A percentile compares a stretch with the other conserved stretches of the same genome.
These are phyloP conservation scores for Geum urbanum DNA, from an alignment of 306 rosid genomes.

Conservation along the genomic window DNA sequence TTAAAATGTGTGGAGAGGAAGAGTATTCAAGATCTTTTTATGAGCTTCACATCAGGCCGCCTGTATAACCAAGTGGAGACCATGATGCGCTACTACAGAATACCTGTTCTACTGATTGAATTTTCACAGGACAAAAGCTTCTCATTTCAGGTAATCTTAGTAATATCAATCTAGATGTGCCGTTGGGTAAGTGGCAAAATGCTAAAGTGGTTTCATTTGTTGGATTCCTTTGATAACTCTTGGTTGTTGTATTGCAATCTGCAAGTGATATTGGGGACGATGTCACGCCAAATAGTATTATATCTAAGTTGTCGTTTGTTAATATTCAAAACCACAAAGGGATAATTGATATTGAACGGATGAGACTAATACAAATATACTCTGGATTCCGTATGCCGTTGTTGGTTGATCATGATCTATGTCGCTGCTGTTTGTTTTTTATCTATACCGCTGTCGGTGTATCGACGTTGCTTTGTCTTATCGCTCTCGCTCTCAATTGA, in stretches of 20 bases:
- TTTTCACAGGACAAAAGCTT: conserved; percentile 96
- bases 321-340: too few species aligned
- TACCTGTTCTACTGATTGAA: conserved; percentile 92
- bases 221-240: conserved; percentile 3
- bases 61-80: conserved; percentile 94
- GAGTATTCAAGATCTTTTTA: conserved; percentile 95
- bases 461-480: too few species aligned
- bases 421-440: too few species aligned
- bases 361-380: too few species aligned
- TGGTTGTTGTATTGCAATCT: conserved; percentile 54
- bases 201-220: conserved; percentile 3
- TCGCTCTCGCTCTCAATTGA: too few species aligned
- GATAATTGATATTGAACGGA: too few species aligned
- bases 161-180: background rate
- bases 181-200: conserved; percentile 11
- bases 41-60: conserved; percentile 97
- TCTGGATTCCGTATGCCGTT: too few species aligned
- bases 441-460: too few species aligned
- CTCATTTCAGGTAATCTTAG: conserved; percentile 79
- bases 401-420: too few species aligned
- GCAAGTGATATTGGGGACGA: conserved; percentile 94
- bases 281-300: conserved; percentile 80
- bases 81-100: conserved; percentile 89
- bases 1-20: conserved; percentile 93
- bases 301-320: conserved; percentile 74